Percentiles rank a stretch among this genome's conserved stretches.
These are phyloP conservation scores for Penicillium antarcticum DNA, from an alignment of 495 filamentous ascomycete species.

Conservation along the genomic window DNA sequence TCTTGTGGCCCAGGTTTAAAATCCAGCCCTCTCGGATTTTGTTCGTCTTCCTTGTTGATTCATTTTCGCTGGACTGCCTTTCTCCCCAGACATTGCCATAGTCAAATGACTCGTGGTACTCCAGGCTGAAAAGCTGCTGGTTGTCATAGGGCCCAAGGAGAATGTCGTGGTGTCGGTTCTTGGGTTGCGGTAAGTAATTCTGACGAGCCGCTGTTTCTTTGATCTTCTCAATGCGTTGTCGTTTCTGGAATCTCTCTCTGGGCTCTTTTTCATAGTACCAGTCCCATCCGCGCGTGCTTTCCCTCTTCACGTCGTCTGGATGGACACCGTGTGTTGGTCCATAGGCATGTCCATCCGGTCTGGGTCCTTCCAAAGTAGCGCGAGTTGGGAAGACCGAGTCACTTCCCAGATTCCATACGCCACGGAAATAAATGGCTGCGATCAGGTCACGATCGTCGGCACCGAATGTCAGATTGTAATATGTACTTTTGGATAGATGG, in stretches of 20 bases:
- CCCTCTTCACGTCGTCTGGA: conserved; percentile 37
- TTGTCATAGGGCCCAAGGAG: conserved; percentile 49
- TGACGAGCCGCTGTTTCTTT: conserved; percentile 25
- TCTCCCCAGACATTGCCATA: conserved; percentile 45
- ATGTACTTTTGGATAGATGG: conserved; percentile 37
- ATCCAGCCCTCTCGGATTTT: conserved; percentile 53
- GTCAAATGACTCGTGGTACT: conserved; percentile 35
- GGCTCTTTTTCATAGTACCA: conserved; percentile 51
- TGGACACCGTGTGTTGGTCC: conserved; percentile 37
- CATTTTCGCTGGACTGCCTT: conserved; percentile 6
- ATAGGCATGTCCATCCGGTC: conserved; percentile 35
- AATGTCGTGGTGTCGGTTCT: conserved; percentile 36
- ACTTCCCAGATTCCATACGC: conserved; percentile 41
- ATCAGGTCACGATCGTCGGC: conserved; percentile 45
- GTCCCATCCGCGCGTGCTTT: conserved; percentile 49
- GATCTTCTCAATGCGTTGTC: conserved; percentile 31
- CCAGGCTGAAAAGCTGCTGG: conserved; percentile 41
- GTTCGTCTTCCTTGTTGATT: conserved; percentile 3
- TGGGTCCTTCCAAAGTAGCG: conserved; percentile 21
- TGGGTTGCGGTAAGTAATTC: conserved; percentile 39
- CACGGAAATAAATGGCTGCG: conserved; percentile 41
- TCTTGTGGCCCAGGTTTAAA: conserved; percentile 49
- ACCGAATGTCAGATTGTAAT: conserved; percentile 39
- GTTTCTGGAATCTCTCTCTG: conserved; percentile 32
- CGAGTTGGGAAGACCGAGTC: conserved; percentile 52